Conservation (phyloP, 306 rosid genomes). For the Quercus suber region DNA sequence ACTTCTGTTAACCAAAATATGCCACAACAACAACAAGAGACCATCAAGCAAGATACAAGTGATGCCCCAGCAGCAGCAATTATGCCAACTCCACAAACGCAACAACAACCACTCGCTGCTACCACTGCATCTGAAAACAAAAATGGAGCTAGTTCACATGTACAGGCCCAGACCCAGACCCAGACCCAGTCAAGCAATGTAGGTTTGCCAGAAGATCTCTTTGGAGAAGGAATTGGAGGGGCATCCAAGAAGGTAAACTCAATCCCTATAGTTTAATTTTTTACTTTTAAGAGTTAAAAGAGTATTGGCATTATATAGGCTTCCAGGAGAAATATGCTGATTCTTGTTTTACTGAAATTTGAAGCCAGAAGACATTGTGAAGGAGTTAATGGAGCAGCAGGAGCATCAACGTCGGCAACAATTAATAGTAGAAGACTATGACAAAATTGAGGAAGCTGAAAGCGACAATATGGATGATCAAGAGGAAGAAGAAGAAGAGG, state of each 20-base stretch:
- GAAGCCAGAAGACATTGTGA: conserved; percentile 64
- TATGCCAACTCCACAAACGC: not conserved
- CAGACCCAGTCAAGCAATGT: conserved; percentile 6
- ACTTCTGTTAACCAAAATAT: conserved; percentile 1
- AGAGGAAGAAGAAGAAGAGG: conserved; percentile 21
- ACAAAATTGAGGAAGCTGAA: conserved; percentile 26
- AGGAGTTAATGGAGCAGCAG: conserved; percentile 42
- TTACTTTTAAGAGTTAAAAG: too few relatives aligned
- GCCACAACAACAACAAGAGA: conserved; percentile 6
- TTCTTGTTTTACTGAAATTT: conserved; percentile 21
- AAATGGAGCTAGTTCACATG: not conserved
- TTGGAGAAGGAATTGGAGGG: conserved; percentile 29
- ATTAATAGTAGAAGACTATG: conserved; percentile 24
- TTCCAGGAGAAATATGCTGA: conserved; percentile 18
- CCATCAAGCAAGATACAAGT: not conserved
- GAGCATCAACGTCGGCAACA: conserved; percentile 8
- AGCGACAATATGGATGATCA: conserved; percentile 19
- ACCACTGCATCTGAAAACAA: conserved; percentile 4
- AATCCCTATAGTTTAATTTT: not conserved
- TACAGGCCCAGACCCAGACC: conserved; percentile 9
- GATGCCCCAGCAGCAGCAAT: not conserved
- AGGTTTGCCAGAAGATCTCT: conserved; percentile 7
- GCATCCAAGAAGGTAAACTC: conserved; percentile 40
- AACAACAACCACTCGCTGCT: not conserved
- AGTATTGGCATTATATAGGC: too few relatives aligned